Conservation (phyloP, 129 eudicot genomes). For the Lactuca saligna region DNA sequence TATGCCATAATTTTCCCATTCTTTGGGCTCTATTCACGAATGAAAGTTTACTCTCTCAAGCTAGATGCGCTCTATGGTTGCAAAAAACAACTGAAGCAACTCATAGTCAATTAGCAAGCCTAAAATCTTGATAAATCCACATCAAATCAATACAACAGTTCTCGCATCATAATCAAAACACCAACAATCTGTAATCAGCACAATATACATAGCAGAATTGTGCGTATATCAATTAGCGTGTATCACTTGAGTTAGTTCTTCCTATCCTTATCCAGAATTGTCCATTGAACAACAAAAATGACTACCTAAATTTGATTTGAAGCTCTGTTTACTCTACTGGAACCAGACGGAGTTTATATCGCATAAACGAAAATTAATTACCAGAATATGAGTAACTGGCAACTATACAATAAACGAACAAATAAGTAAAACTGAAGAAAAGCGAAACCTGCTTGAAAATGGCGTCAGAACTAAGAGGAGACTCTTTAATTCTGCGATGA, state of each 20-base stretch:
- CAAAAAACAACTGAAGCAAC: background rate
- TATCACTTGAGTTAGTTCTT: background rate
- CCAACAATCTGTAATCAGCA: background rate
- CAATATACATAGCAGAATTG: background rate
- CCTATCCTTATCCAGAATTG: background rate
- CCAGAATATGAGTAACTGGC: background rate
- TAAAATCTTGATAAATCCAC: background rate
- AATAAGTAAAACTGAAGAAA: background rate
- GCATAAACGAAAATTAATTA: background rate
- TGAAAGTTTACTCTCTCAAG: background rate
- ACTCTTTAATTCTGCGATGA: slow-evolving; percentile 70
- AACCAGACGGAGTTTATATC: background rate
- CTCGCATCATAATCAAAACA: slow-evolving; percentile 5
- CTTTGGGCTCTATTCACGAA: background rate
- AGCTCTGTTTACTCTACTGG: background rate
- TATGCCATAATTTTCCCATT: background rate
- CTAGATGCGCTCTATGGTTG: background rate
- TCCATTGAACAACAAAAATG: background rate
- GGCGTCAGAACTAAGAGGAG: slow-evolving; percentile 93
- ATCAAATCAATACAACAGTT: background rate
- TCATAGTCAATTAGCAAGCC: slow-evolving; percentile 1
- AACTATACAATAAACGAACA: background rate
- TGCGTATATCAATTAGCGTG: background rate
- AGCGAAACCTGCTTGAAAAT: slow-evolving; percentile 77
- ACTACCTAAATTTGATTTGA: background rate